Evolutionary conservation across 1,139 yeast genomes (phyloP), one percentile per base, ranked within the genome.

Genomic region (Sugiyamaella pinicola): DNA sequence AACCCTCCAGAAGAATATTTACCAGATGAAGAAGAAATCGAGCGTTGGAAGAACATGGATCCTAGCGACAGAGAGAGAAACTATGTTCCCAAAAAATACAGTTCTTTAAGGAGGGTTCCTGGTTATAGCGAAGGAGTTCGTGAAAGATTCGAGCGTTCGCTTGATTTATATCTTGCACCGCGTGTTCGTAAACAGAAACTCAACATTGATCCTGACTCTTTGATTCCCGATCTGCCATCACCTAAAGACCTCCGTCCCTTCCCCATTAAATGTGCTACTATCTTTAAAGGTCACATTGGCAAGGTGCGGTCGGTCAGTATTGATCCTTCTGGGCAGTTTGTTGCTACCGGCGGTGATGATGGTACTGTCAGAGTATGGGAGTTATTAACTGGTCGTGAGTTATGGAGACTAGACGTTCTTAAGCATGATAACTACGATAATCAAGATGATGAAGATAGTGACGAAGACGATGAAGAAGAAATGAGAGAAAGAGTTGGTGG

Each of bases 241-340:
- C 99, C 99, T 56, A 85, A 89, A 73, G 99, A 93, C 70, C 78
- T 93, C 64, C 82, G 96, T 69, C 99, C 99, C n/a, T 93, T 95
- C 83, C 99, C 99, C 43, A 88, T 90, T 67, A 83, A 84, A 68
- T 84, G 95, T 63, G 86, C 97, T 3, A 90, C 96, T 2, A 72
- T 83, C 2, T 93, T 82, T 70, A 78, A 78, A 58, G 99, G 99
- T 29, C 99, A 93, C 68, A 73, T 75, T 41, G 96, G 86, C 47
- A 85, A 85, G 64, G 84, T 95, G 50, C 84, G 99, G 70, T 77
- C 95, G 2, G 69, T 93, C 40, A 82, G 93, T 10, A 80, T 91
- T 49, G 96, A 93, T 68, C 96, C 96, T 50, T 79, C 84, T 49
- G 99, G 99, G 7, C 77, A 87, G 63, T 93, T 96, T 93, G 76